A percentile compares a stretch with the other conserved stretches of the same genome.
Evolutionary conservation across 148 eudicot species (phyloP).

Genomic region (Chenopodium suecicum): DNA sequence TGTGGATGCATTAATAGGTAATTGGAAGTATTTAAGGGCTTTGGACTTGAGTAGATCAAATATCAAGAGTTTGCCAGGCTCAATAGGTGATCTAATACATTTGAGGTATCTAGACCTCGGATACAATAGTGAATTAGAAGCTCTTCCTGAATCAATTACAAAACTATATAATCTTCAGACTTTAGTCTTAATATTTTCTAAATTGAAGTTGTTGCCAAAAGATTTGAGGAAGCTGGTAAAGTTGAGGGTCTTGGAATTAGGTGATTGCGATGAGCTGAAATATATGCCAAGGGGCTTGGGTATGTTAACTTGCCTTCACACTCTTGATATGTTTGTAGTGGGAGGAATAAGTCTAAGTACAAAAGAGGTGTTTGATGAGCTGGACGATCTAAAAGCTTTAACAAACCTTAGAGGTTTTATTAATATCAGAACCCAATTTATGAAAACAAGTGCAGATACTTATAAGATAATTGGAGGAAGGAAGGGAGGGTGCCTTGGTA

Average conservation of each 20-base stretch:
- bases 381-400: not conserved
- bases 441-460: not conserved
- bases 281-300: constrained; percentile 20
- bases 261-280: not conserved
- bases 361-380: not conserved
- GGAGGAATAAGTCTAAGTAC: not conserved
- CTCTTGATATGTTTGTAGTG: not conserved
- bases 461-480: not conserved
- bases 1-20: not conserved
- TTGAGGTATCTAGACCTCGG: constrained; percentile 20
- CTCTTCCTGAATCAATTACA: constrained; percentile 15
- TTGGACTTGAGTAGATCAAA: not conserved
- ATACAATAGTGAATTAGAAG: not conserved
- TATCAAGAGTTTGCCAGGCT: not conserved
- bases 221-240: constrained; percentile 3
- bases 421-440: too few relatives aligned
- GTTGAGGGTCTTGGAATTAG: not conserved
- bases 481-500: constrained; percentile 7
- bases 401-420: not conserved
- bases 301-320: constrained; percentile 8
- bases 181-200: not conserved
- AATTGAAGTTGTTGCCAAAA: too few relatives aligned
- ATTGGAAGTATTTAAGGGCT: constrained; percentile 1
- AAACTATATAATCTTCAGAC: constrained; percentile 11
- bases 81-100: constrained; percentile 20